phyloP scores from a whole-genome alignment of 345 rosid species.

The Anacardium occidentale region DNA sequence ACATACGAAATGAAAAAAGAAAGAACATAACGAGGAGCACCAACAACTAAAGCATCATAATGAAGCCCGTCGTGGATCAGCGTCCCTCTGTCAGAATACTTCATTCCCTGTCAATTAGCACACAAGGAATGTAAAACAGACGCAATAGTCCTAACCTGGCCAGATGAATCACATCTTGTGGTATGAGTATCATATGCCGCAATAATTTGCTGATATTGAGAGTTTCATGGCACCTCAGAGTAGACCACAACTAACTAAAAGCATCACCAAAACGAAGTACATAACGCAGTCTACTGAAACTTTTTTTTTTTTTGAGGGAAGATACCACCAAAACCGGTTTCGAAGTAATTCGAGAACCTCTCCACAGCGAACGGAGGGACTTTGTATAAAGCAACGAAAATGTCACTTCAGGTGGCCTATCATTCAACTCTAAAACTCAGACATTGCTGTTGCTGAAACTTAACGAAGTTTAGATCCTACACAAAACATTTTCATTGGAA shows the following conservation, averaged over 20 bases:
- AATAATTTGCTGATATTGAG: constrained; percentile 77
- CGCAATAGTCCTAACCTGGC: constrained; percentile 55
- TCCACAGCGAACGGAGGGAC: background rate
- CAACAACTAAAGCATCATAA: constrained; percentile 1
- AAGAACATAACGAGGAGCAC: no score
- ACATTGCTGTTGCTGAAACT: no score
- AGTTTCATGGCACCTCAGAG: constrained; percentile 91
- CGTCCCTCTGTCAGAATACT: constrained; percentile 74
- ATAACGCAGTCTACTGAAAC: background rate
- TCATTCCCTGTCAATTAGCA: constrained; percentile 50
- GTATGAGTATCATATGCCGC: constrained; percentile 94
- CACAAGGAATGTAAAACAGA: background rate
- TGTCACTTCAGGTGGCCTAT: background rate
- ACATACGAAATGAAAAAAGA: constrained; percentile 1
- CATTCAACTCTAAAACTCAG: constrained; percentile 2
- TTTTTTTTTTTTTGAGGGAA: background rate
- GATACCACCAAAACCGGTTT: background rate
- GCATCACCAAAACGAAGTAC: no score
- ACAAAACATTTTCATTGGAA: no score
- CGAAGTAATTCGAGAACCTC: background rate
- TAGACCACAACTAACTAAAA: background rate
- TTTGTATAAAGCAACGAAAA: background rate
- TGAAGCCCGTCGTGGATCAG: constrained; percentile 93
- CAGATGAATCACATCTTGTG: constrained; percentile 83
- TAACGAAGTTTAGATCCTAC: no score